Evolutionary conservation across 2,329 filamentous ascomycete species (phyloP).

Genomic region (Diaporthe batatas): DNA sequence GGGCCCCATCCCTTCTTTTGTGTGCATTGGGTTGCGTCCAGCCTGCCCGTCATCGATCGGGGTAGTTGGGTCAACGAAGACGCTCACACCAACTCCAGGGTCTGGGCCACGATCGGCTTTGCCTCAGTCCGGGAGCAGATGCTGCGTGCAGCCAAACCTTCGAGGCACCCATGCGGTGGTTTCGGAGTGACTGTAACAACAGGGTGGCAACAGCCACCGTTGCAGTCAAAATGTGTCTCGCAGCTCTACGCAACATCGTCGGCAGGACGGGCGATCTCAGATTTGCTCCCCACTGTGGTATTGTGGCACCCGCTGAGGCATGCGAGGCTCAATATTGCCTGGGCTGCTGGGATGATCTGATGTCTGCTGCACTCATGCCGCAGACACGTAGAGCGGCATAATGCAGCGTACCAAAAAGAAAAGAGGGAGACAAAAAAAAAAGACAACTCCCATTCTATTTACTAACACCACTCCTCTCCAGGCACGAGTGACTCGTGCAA

Average conservation of each 20-base stretch:
- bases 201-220: conserved; percentile 20
- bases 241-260: conserved; percentile 27
- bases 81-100: not conserved
- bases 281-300: conserved; percentile 27
- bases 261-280: conserved; percentile 27
- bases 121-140: not conserved
- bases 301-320: not conserved
- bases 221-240: conserved; percentile 19
- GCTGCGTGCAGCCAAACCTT: conserved; percentile 1
- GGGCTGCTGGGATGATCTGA: not conserved
- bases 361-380: not conserved
- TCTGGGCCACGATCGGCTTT: not conserved
- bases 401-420: not conserved
- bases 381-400: not conserved
- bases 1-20: conserved; percentile 3
- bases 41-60: conserved; percentile 11
- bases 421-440: no score
- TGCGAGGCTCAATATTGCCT: conserved; percentile 1
- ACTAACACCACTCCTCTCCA: not conserved
- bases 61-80: not conserved
- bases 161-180: conserved; percentile 1
- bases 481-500: not conserved
- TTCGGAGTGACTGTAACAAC: conserved; percentile 21
- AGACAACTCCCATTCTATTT: not conserved
- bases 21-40: not conserved